Evolutionary conservation across 2,329 filamentous ascomycete genomes (phyloP).

Genomic region (Rutstroemia sp.): DNA sequence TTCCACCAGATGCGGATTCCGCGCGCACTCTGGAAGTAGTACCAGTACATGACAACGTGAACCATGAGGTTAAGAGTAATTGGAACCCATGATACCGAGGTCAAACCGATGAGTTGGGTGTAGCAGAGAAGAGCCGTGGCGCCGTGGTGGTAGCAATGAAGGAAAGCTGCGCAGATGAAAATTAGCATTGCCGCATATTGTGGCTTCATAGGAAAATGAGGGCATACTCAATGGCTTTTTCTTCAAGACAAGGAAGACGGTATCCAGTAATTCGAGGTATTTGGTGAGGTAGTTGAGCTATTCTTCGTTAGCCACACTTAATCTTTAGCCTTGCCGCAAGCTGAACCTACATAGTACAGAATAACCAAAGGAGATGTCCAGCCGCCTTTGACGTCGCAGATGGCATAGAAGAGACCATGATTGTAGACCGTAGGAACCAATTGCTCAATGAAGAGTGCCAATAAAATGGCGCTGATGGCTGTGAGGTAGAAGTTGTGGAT

Average conservation of each 20-base stretch:
- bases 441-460: conserved; percentile 86
- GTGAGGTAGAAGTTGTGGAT: conserved; percentile 96
- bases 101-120: conserved; percentile 89
- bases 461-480: conserved; percentile 68
- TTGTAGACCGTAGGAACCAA: conserved; percentile 75
- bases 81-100: conserved; percentile 88
- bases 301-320: conserved; percentile 32
- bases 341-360: conserved; percentile 80
- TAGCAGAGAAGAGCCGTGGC: conserved; percentile 96
- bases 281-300: conserved; percentile 98
- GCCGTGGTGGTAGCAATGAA: conserved; percentile 98
- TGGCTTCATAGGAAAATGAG: not conserved
- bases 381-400: conserved; percentile 74
- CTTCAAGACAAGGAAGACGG: conserved; percentile 95
- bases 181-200: conserved; percentile 27
- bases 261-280: conserved; percentile 92
- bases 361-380: conserved; percentile 93
- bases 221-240: conserved; percentile 88
- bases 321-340: not conserved
- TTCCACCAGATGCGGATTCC: conserved; percentile 99
- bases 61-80: conserved; percentile 90
- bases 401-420: conserved; percentile 79
- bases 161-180: conserved; percentile 60
- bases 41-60: conserved; percentile 99
- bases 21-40: conserved; percentile 98